Base-by-base conservation (phyloP, 164 flowering plant genomes). In the Vitis labrusca region DNA sequence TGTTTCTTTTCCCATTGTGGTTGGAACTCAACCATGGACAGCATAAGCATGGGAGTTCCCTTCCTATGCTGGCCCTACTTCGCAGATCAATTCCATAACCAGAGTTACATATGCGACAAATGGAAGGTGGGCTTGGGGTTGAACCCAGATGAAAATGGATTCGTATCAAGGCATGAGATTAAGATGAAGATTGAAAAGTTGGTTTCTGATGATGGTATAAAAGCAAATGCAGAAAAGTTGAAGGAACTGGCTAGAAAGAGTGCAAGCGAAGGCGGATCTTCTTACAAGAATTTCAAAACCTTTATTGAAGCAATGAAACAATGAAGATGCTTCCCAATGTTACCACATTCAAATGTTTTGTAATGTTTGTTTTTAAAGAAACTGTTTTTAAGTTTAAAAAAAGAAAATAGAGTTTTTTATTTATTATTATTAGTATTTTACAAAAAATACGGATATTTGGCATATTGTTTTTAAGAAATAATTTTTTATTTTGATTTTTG, bases 21-120 rank as follows among this genome's bases (percentile, higher is more conserved):
- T 0, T 76, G 79, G 79, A 79, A 79, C 64, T 76, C 82, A 15
- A 71, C 73, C 54, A 57, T 71, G 61, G 82, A 76, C 10, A 66
- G 77, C n/a, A 10, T 67, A 47, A 48, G 44, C 73, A 47, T 44
- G 16, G 62, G 66, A 7, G 60, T 63, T 3, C 60, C 66, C 0
- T 63, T 70, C 32, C 59, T 70, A 10, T 70, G 60, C 47, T 70
- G 66, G 66, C 67, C 67, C 52, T 3, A 51, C 16, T 50, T 64
- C 3, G 44, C 3, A 9, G 56, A 64, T 64, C 67, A 64, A n/a
- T 64, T 63, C 29, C 30, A 16, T n/a, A 63, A 63, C 14, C 9
- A 27, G 56, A 50, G 14, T 16, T 63, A 58, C 57, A 50, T 59
- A 51, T 59, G 71, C 19, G 56, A 60, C 14, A 32, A 37, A 11